Evolutionary conservation across 148 eudicot species (phyloP).

Genomic region (Arctostaphylos glauca): DNA sequence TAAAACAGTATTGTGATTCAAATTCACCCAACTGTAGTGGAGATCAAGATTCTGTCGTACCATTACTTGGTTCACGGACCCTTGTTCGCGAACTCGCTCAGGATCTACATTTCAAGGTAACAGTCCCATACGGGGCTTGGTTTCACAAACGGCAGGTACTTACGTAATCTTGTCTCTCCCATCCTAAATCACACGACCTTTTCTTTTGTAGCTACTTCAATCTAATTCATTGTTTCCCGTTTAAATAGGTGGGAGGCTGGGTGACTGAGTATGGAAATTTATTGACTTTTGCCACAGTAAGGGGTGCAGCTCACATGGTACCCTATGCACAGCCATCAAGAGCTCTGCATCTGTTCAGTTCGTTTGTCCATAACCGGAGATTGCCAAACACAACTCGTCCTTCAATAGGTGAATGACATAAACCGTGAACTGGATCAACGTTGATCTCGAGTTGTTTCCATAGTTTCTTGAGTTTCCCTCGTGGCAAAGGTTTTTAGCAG

Average conservation of each 20-base stretch:
- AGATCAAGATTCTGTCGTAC: conserved; percentile 96
- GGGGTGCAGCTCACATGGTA: conserved; percentile 99
- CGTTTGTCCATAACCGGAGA: conserved; percentile 56
- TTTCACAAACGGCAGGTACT: conserved; percentile 87
- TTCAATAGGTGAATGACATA: conserved; percentile 32
- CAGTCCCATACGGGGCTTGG: conserved; percentile 96
- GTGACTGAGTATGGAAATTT: conserved; percentile 78
- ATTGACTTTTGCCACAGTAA: conserved; percentile 83
- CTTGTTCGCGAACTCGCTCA: conserved; percentile 90
- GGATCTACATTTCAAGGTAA: conserved; percentile 48
- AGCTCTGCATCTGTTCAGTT: conserved; percentile 87
- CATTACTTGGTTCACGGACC: conserved; percentile 84
- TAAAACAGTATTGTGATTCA: neutral
- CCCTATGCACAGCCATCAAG: conserved; percentile 94
- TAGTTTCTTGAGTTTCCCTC: neutral
- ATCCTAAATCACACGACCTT: neutral
- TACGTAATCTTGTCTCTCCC: neutral
- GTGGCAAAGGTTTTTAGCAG: neutral
- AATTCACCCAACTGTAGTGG: conserved; percentile 45
- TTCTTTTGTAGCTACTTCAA: neutral
- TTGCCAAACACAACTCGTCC: conserved; percentile 62
- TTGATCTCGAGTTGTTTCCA: neutral
- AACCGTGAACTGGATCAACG: neutral
- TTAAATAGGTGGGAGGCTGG: conserved; percentile 91
- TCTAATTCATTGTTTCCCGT: neutral